These are phyloP conservation scores for Nematodospora valgi DNA, from an alignment of 805 yeast species.

Conservation along the genomic window DNA sequence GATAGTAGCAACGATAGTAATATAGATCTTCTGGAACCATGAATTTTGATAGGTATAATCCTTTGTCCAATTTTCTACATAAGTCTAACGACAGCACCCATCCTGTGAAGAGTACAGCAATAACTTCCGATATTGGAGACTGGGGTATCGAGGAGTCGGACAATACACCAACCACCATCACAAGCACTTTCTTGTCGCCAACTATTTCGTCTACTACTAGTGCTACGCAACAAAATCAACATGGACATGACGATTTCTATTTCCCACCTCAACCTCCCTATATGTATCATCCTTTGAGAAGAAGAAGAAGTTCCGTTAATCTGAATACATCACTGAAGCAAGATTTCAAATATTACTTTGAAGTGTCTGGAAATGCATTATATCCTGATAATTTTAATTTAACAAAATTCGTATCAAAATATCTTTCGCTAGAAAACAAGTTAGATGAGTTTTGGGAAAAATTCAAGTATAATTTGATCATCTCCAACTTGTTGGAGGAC, in stretches of 20 bases:
- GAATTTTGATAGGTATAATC: conserved; percentile 27
- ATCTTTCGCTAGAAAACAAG: conserved; percentile 20
- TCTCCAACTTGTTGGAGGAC: conserved; percentile 38
- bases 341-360: conserved; percentile 1
- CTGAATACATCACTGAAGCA: not conserved
- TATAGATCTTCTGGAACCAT: too few relatives aligned
- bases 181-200: conserved; percentile 1
- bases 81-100: not conserved
- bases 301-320: not conserved
- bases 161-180: conserved; percentile 1
- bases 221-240: conserved; percentile 1
- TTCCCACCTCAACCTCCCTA: conserved; percentile 5
- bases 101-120: not conserved
- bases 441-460: conserved; percentile 31
- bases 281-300: not conserved
- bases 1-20: too few relatives aligned
- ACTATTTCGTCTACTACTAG: conserved; percentile 1
- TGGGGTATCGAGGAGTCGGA: conserved; percentile 35
- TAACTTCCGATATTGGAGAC: conserved; percentile 4
- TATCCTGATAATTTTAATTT: conserved; percentile 13
- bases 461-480: conserved; percentile 37
- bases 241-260: conserved; percentile 1
- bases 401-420: conserved; percentile 22
- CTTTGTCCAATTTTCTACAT: conserved; percentile 21
- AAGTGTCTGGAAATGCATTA: not conserved